phyloP scores from a whole-genome alignment of 495 filamentous ascomycete genomes.

The Penicillium canescens region DNA sequence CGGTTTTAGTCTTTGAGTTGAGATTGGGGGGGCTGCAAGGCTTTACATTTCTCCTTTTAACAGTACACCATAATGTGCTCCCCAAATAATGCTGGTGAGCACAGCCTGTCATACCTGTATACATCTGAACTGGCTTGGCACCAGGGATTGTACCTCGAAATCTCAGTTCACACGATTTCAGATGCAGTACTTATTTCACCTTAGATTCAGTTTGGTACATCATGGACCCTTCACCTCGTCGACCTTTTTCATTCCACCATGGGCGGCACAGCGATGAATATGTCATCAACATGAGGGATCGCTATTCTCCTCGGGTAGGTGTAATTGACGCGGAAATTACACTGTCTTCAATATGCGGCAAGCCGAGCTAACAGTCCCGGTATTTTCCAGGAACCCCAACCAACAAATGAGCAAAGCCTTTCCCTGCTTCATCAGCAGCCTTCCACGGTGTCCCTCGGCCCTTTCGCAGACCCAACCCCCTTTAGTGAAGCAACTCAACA shows the following conservation, averaged over 20 bases:
- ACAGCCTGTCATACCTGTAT: slow-evolving; percentile 5
- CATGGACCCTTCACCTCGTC: background rate
- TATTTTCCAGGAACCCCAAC: background rate
- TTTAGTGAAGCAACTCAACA: background rate
- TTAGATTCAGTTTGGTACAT: background rate
- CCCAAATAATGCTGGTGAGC: background rate
- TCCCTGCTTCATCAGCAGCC: background rate
- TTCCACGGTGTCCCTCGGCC: background rate
- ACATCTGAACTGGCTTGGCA: slow-evolving; percentile 6
- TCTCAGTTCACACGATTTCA: slow-evolving; percentile 1
- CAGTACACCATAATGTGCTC: background rate
- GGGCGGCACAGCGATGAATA: background rate
- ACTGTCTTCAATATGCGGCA: slow-evolving; percentile 2
- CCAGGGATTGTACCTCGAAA: background rate
- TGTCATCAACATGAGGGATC: background rate
- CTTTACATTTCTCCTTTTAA: background rate
- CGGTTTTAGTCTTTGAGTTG: too few relatives aligned
- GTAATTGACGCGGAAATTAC: slow-evolving; percentile 2
- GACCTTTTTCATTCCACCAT: background rate
- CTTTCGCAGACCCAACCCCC: background rate
- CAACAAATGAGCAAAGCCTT: background rate
- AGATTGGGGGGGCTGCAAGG: too few relatives aligned
- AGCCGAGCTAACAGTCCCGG: slow-evolving; percentile 3
- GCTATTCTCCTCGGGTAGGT: slow-evolving; percentile 1
- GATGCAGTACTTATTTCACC: background rate